Base-by-base conservation (phyloP, 2,329 filamentous ascomycete species). In the Sporothrix euskadiensis region DNA sequence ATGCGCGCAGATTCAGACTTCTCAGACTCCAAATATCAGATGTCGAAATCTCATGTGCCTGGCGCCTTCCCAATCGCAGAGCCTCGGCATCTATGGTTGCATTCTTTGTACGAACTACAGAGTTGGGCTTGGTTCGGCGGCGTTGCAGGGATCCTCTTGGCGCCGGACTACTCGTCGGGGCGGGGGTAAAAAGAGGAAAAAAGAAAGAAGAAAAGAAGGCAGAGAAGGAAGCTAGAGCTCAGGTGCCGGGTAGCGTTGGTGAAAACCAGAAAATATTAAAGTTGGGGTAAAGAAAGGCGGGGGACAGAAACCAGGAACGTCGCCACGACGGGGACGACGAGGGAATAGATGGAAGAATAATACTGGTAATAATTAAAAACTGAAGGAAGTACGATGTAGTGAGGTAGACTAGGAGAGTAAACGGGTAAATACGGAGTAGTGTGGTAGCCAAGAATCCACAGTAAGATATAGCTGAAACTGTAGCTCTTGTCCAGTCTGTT, bases 21-120 rank as follows among this genome's bases (percentile, higher is more conserved):
- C n/a, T 52, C 47, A 16, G 16, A 63, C 8, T 10, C 12, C 54
- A 10, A 26, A 10, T 14, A 56, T 10, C 26, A 22, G 22, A 56
- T 30, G 52, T 56, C 52, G 22, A 56, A 63, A 65, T 65, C n/a
- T 44, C 59, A 65, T 65, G 35, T 65, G 59, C 59, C 59, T 44
- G 35, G 10, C 59, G 19, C 59, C 39, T 44, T 65, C 39, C 59
- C 59, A 65, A 65, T 44, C 35, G 35, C n/a, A 65, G 59, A 65
- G 59, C 59, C 59, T 65, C 59, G 59, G 59, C 59, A 65, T 65
- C 59, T 65, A 22, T 22, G 35, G 59, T 63, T 22, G 59, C 19
- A 63, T 16, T 16, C 35, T 35, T 22, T 9, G 35, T 10, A 22
- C 52, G n/a, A 3, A 7, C 26, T 26, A 26, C 26, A 26, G 26